Base-by-base conservation (phyloP, 73 alveolate species). In the Blepharisma stoltei region DNA sequence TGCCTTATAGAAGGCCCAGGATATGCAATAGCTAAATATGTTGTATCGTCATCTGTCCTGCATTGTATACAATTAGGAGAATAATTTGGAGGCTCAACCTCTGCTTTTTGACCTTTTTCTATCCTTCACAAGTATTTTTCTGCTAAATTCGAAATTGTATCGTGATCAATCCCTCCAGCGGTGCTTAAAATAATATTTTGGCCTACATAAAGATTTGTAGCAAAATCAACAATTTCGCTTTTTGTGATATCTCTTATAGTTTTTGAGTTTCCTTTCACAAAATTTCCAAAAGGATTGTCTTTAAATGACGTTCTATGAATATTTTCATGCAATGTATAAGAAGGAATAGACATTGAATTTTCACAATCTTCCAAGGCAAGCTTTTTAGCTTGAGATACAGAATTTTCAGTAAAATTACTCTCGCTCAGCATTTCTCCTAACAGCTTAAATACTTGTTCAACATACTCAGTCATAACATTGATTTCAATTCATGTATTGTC, bases 11-110 rank as follows among this genome's bases (percentile, higher is more conserved):
- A 52, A 52, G 66, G 27, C 2, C 27, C 66, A 52, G 66, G 66
- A 52, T 52, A 52, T 11, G 66, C 66, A 52, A 52, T 14, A 52
- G 66, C 66, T 52, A 52, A 14, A 52, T 14, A 52, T 52, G 66
- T 52, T 14, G n/a, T 52, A 1, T 52, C 23, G 2, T 52, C 66
- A 14, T 52, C 66, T 14, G 66, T 20, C 23, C 23, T 20, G n/a
- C 23, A 20, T 20, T 14, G n/a, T 14, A 52, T 20, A 52, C 66
- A 14, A 52, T 14, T 20, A 52, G 66, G 23, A 52, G n/a, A 14
- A 4, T 14, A 52, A 14, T 11, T 20, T 52, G 66, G 66, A 1
- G 66, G 66, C 27, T 11, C 23, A 20, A 52, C 23, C 27, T 11
- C 23, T 1, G 4, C 23, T 52, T 52, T 52, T 4, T 52, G 66